Conservation (phyloP, 2,329 filamentous ascomycete species). For the Fusarium miscanthi region DNA sequence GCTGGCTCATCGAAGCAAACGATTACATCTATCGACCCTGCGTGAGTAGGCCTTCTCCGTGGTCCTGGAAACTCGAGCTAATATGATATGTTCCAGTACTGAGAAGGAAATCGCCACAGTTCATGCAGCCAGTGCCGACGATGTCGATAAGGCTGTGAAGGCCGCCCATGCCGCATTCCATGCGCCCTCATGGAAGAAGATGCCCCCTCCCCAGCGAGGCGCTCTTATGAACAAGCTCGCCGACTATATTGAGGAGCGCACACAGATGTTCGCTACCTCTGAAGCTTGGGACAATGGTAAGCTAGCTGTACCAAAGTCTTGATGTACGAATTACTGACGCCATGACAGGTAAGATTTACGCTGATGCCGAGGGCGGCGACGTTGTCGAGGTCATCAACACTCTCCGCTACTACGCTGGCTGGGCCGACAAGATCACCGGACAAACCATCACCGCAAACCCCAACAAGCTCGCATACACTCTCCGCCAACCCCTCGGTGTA, state of each 20-base stretch:
- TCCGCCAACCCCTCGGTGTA: constrained; percentile 67
- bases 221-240: constrained; percentile 76
- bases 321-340: constrained; percentile 52
- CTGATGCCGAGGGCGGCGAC: constrained; percentile 69
- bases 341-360: constrained; percentile 67
- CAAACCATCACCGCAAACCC: constrained; percentile 81
- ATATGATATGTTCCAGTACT: constrained; percentile 31
- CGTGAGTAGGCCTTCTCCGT: constrained; percentile 30
- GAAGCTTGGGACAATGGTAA: constrained; percentile 76
- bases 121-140: constrained; percentile 44
- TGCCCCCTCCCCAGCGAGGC: constrained; percentile 73
- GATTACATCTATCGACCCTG: constrained; percentile 46
- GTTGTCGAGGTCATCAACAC: constrained; percentile 58
- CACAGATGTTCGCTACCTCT: constrained; percentile 56
- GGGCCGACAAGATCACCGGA: constrained; percentile 87
- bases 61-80: neutral
- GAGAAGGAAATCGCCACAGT: constrained; percentile 47
- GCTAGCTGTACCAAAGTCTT: neutral
- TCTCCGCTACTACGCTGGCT: constrained; percentile 67
- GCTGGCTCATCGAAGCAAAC: constrained; percentile 41
- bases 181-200: constrained; percentile 73
- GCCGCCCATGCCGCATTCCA: constrained; percentile 74
- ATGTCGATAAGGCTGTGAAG: constrained; percentile 47
- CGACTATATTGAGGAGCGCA: constrained; percentile 68
- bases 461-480: constrained; percentile 82